Conservation (phyloP, 139 green algal species). For the Chlamydomonas incerta region DNA sequence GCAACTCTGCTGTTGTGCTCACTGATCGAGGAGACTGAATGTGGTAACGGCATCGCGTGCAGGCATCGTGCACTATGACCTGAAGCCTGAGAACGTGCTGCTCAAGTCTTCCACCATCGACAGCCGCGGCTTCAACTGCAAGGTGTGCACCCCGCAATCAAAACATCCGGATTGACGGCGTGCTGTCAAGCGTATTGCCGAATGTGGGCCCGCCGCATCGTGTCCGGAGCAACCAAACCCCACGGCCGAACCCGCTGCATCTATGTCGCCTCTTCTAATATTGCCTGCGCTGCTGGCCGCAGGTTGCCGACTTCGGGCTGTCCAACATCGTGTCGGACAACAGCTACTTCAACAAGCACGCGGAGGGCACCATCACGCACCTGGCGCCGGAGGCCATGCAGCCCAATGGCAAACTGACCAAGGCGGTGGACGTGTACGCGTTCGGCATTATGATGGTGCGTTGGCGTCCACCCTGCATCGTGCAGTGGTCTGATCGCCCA, state of each 20-base stretch:
- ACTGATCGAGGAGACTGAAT: no score
- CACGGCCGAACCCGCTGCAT: no score
- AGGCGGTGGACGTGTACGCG: slow-evolving; percentile 43
- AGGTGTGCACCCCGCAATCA: no score
- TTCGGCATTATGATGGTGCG: background rate
- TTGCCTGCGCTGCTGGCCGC: background rate
- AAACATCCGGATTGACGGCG: no score
- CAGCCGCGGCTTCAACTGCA: slow-evolving; percentile 51
- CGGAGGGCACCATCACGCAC: slow-evolving; percentile 52
- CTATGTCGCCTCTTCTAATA: no score
- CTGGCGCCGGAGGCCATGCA: slow-evolving; percentile 49
- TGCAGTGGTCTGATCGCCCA: no score
- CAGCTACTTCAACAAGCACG: slow-evolving; percentile 54
- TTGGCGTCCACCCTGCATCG: no score
- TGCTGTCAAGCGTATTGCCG: no score
- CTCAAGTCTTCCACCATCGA: slow-evolving; percentile 72
- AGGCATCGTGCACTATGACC: slow-evolving; percentile 88
- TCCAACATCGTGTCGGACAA: slow-evolving; percentile 50
- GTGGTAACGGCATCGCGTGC: no score
- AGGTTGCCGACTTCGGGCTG: slow-evolving; percentile 53
- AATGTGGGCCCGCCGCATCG: no score
- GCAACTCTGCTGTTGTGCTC: no score
- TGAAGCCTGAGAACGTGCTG: slow-evolving; percentile 94
- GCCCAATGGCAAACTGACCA: slow-evolving; percentile 46
- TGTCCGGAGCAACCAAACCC: no score